Percentiles rank a stretch among this genome's conserved stretches.
These are phyloP conservation scores for Clonostachys chloroleuca DNA, from an alignment of 2,329 filamentous ascomycete genomes.

Conservation along the genomic window DNA sequence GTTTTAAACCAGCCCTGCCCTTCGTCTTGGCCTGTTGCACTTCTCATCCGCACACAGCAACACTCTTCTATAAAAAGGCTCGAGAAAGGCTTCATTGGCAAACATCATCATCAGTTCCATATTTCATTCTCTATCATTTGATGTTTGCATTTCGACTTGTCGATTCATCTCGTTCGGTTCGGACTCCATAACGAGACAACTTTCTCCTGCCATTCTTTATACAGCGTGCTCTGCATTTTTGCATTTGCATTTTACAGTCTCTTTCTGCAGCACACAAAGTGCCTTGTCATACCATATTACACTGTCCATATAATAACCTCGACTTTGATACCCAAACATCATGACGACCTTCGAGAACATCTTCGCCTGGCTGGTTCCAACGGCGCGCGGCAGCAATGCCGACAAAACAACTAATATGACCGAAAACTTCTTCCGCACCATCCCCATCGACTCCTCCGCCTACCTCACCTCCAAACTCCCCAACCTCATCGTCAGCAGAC, in stretches of 20 bases:
- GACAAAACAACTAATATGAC: constrained; percentile 22
- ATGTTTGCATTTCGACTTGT: not conserved
- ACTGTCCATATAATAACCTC: not conserved
- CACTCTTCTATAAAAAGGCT: no score
- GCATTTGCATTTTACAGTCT: not conserved
- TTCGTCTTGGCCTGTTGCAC: not conserved
- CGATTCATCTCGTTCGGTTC: constrained; percentile 3
- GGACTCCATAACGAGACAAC: not conserved
- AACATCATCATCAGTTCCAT: no score
- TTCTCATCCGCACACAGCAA: not conserved
- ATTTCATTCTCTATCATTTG: no score
- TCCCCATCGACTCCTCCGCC: constrained; percentile 14
- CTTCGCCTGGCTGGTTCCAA: constrained; percentile 33
- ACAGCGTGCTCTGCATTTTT: not conserved
- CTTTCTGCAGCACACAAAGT: not conserved
- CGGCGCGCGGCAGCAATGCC: constrained; percentile 21
- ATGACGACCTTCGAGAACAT: constrained; percentile 16
- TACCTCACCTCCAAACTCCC: constrained; percentile 19
- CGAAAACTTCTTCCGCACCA: constrained; percentile 20
- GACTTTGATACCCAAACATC: constrained; percentile 5
- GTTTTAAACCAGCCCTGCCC: no score
- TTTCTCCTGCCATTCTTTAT: constrained; percentile 1
- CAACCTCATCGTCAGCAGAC: constrained; percentile 14
- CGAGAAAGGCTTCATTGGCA: no score
- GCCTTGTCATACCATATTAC: not conserved